These are phyloP conservation scores for Monascus purpureus DNA, from an alignment of 495 filamentous ascomycete species.

Conservation along the genomic window DNA sequence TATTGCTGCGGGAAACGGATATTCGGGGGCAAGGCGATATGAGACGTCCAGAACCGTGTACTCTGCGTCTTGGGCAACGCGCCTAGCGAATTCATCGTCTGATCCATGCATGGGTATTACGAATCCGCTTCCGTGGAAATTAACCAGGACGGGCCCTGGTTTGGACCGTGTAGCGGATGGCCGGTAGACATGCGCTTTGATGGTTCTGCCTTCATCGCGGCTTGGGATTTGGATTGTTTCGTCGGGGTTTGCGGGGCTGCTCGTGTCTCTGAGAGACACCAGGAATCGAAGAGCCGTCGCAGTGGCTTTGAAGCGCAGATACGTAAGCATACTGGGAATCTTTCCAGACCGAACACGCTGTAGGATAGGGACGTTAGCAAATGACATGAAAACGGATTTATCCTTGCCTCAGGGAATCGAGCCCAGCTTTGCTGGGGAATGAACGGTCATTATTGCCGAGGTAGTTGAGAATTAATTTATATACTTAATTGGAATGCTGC, in stretches of 20 bases:
- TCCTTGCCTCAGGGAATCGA: no score
- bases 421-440: no score
- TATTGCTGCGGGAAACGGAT: conserved; percentile 62
- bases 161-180: conserved; percentile 5
- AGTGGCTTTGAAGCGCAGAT: conserved; percentile 6
- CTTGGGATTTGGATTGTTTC: conserved; percentile 25
- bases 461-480: no score
- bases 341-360: no score
- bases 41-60: conserved; percentile 39
- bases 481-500: no score
- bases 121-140: conserved; percentile 32
- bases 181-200: conserved; percentile 32
- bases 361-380: no score
- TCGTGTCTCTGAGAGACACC: neutral
- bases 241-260: conserved; percentile 11
- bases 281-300: conserved; percentile 3
- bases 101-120: conserved; percentile 25
- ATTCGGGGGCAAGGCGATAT: conserved; percentile 68
- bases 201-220: conserved; percentile 25
- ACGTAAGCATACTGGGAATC: no score
- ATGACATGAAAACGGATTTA: no score
- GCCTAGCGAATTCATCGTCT: conserved; percentile 29
- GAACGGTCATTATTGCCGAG: no score
- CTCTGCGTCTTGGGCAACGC: conserved; percentile 17
- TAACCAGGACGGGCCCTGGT: conserved; percentile 27